phyloP scores from a whole-genome alignment of 2,329 filamentous ascomycete species.

The Arthroderma sp. region DNA sequence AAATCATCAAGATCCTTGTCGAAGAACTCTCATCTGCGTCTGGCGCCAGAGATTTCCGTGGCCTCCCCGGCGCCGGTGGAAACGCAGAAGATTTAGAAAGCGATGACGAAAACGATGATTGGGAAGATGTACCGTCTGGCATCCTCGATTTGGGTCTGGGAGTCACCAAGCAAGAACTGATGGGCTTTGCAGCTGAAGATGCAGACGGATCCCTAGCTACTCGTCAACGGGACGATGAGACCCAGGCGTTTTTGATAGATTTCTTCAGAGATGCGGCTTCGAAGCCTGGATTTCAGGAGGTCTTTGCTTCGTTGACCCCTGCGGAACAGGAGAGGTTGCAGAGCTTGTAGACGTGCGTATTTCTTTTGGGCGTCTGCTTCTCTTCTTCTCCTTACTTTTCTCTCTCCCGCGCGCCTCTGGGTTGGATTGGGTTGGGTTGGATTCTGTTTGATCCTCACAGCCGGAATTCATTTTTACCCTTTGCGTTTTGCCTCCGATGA shows the following conservation, averaged over 20 bases:
- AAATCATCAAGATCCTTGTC: constrained; percentile 91
- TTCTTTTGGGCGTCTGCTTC: neutral
- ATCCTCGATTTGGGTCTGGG: constrained; percentile 62
- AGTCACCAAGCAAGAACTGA: constrained; percentile 59
- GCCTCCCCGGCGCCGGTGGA: constrained; percentile 46
- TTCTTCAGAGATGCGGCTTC: constrained; percentile 55
- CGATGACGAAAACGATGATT: constrained; percentile 64
- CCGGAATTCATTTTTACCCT: too few relatives aligned
- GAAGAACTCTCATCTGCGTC: constrained; percentile 79
- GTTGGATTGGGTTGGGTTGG: too few relatives aligned
- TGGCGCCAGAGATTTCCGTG: constrained; percentile 39
- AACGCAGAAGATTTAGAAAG: constrained; percentile 47
- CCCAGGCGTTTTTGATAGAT: constrained; percentile 66
- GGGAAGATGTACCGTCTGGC: constrained; percentile 73
- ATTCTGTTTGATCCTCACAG: too few relatives aligned
- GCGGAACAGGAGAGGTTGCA: constrained; percentile 35
- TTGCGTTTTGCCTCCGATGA: too few relatives aligned
- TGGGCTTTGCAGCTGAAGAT: constrained; percentile 55
- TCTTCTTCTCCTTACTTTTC: neutral
- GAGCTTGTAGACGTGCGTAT: constrained; percentile 7
- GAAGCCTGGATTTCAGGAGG: constrained; percentile 41
- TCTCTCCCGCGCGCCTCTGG: neutral
- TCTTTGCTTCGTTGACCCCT: constrained; percentile 41
- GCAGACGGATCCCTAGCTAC: constrained; percentile 33
- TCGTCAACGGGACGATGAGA: constrained; percentile 76